phyloP scores from a whole-genome alignment of 2,329 filamentous ascomycete species.

The Zymoseptoria brevis region DNA sequence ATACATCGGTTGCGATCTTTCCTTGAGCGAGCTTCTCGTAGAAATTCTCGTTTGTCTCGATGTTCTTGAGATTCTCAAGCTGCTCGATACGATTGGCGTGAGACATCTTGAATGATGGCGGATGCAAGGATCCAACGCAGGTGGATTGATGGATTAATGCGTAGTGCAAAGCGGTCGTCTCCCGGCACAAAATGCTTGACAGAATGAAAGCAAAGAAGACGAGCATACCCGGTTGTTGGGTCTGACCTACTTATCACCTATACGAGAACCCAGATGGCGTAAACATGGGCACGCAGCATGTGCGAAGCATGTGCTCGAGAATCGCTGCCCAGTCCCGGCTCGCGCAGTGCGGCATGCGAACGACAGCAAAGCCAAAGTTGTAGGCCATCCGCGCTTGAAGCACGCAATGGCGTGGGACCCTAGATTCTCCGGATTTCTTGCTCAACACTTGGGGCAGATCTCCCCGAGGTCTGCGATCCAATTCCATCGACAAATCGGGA shows the following conservation, averaged over 20 bases:
- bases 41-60: slow-evolving; percentile 21
- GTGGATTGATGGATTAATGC: neutral
- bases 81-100: slow-evolving; percentile 23
- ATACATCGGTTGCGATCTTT: slow-evolving; percentile 15
- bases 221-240: neutral
- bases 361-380: neutral
- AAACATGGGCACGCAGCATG: neutral
- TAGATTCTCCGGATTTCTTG: neutral
- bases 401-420: neutral
- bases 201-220: neutral
- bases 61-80: slow-evolving; percentile 22
- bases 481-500: neutral
- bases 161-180: too few relatives aligned
- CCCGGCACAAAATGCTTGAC: too few relatives aligned
- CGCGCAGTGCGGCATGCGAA: neutral
- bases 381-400: neutral
- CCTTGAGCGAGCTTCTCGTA: slow-evolving; percentile 24
- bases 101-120: slow-evolving; percentile 11
- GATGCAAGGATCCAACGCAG: neutral
- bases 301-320: neutral
- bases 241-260: neutral
- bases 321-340: neutral
- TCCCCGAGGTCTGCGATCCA: neutral
- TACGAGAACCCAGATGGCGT: neutral
- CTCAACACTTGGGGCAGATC: neutral